These are phyloP conservation scores for Suillus placidus DNA, from an alignment of 768 basidiomycete genomes.

Conservation along the genomic window DNA sequence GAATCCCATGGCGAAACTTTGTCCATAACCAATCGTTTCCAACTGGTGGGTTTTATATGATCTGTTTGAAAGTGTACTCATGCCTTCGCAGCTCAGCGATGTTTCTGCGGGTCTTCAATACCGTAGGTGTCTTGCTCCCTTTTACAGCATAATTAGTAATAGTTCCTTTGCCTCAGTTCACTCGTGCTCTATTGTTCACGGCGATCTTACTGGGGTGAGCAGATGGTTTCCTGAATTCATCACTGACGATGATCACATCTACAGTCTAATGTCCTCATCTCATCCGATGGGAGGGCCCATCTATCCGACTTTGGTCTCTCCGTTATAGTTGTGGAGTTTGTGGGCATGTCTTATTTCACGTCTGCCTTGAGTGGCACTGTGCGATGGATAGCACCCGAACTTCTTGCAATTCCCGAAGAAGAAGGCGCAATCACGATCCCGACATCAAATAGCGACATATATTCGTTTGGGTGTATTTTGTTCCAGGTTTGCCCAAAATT, in stretches of 20 bases:
- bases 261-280: conserved; percentile 48
- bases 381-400: conserved; percentile 12
- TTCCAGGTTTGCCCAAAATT: conserved; percentile 8
- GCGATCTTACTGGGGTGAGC: conserved; percentile 23
- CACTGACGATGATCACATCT: not conserved
- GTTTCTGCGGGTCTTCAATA: conserved; percentile 32
- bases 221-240: not conserved
- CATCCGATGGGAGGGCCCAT: conserved; percentile 36
- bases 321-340: conserved; percentile 15
- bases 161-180: conserved; percentile 15
- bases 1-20: conserved; percentile 12
- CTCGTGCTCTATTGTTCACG: conserved; percentile 22
- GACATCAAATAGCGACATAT: conserved; percentile 43
- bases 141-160: not conserved
- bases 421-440: not conserved
- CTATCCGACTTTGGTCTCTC: conserved; percentile 49
- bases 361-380: conserved; percentile 7
- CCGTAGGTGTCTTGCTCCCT: conserved; percentile 13
- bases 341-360: conserved; percentile 14
- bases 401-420: conserved; percentile 39
- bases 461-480: conserved; percentile 38
- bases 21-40: conserved; percentile 15
- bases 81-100: conserved; percentile 24
- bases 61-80: not conserved
- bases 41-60: conserved; percentile 16